Conservation (phyloP, 805 yeast species). For the Tetrapisispora taiwanensis region DNA sequence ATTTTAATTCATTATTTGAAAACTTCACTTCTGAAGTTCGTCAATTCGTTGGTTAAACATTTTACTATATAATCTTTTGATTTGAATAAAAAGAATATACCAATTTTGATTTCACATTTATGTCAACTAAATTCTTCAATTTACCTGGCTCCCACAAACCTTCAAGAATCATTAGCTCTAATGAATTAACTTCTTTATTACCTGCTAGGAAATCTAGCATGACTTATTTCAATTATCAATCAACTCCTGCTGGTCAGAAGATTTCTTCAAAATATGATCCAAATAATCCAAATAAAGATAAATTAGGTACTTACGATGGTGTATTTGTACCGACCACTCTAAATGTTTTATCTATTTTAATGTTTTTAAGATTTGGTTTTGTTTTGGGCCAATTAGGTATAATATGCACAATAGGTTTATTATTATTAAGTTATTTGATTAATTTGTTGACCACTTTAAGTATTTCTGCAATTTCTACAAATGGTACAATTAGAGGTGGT, state of each 20-base stretch:
- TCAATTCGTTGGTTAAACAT: too few relatives aligned
- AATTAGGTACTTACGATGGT: slow-evolving; percentile 76
- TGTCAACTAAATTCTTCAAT: slow-evolving; percentile 26
- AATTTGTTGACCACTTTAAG: slow-evolving; percentile 80
- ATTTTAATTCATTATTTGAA: too few relatives aligned
- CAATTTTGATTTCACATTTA: background rate
- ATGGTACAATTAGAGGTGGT: slow-evolving; percentile 95
- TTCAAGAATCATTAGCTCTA: slow-evolving; percentile 6
- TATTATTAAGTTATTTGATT: slow-evolving; percentile 66
- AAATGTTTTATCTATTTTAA: slow-evolving; percentile 84
- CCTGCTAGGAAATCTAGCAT: slow-evolving; percentile 8
- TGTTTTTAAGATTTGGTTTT: slow-evolving; percentile 93
- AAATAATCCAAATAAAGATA: slow-evolving; percentile 30
- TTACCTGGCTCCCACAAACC: slow-evolving; percentile 29
- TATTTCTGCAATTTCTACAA: slow-evolving; percentile 91
- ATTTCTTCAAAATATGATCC: slow-evolving; percentile 26
- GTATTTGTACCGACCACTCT: slow-evolving; percentile 90
- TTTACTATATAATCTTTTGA: too few relatives aligned
- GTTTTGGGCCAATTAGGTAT: slow-evolving; percentile 92
- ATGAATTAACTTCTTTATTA: slow-evolving; percentile 21
- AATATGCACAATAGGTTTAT: slow-evolving; percentile 57
- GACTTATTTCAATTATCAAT: slow-evolving; percentile 26
- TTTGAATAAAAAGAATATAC: too few relatives aligned
- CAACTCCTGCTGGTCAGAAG: slow-evolving; percentile 17
- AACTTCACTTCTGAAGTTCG: too few relatives aligned